phyloP scores from a whole-genome alignment of 345 rosid species.

The Camelina neglecta region DNA sequence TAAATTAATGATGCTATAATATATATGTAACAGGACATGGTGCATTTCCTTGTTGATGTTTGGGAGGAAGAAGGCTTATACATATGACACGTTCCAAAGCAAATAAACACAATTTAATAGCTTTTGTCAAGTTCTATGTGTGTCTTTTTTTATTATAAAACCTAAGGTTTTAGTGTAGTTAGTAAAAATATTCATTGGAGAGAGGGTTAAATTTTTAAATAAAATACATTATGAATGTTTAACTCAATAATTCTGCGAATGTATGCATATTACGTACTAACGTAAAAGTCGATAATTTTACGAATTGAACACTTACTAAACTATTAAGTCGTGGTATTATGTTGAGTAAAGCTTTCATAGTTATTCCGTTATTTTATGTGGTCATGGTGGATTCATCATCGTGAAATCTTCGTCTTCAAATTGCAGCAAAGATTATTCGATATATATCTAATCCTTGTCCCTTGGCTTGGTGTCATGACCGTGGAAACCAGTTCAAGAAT shows the following conservation, averaged over 20 bases:
- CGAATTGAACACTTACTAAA: background rate
- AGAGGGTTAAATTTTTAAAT: too few species aligned
- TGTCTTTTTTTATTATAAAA: too few species aligned
- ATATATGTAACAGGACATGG: constrained; percentile 35
- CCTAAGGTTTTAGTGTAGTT: too few species aligned
- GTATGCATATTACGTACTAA: background rate
- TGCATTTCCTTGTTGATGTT: constrained; percentile 38
- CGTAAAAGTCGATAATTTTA: background rate
- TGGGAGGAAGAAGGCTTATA: constrained; percentile 42
- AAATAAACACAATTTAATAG: background rate
- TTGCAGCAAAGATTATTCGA: too few species aligned
- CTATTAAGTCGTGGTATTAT: background rate
- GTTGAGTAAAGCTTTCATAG: background rate
- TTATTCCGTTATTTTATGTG: background rate
- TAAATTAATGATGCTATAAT: constrained; percentile 14
- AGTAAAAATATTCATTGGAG: too few species aligned
- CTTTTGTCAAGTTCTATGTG: background rate
- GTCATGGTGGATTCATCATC: background rate
- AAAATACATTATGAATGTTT: too few species aligned
- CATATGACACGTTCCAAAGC: constrained; percentile 5
- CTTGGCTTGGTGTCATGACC: constrained; percentile 10
- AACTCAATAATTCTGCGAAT: too few species aligned
- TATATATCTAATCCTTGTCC: background rate
- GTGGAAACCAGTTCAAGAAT: background rate
- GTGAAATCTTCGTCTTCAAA: background rate